phyloP scores from a whole-genome alignment of 1,284 basidiomycete species.

The Cryptococcus deneoformans region DNA sequence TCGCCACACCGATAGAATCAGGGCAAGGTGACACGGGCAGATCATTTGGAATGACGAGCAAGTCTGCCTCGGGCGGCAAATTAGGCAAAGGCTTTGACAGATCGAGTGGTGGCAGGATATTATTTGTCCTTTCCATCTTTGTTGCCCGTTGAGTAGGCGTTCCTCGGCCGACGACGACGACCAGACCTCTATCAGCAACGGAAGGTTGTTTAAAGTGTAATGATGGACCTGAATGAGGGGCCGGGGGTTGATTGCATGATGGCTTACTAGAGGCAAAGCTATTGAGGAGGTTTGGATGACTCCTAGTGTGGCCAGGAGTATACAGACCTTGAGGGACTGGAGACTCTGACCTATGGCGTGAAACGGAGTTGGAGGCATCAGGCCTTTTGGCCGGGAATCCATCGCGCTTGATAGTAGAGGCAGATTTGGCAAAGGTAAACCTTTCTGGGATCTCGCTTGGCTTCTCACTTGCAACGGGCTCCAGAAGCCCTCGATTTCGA shows the following conservation, averaged over 20 bases:
- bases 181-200: conserved; percentile 14
- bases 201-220: conserved; percentile 25
- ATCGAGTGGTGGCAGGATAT: conserved; percentile 11
- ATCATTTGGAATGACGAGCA: conserved; percentile 10
- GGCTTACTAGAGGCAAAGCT: neutral
- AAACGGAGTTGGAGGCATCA: neutral
- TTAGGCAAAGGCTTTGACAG: conserved; percentile 28
- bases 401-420: neutral
- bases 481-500: neutral
- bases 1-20: conserved; percentile 10
- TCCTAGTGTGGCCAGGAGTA: conserved; percentile 4
- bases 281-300: conserved; percentile 12
- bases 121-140: conserved; percentile 1
- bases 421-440: conserved; percentile 5
- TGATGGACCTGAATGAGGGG: conserved; percentile 5
- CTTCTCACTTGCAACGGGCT: neutral
- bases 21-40: conserved; percentile 10
- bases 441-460: conserved; percentile 1
- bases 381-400: neutral
- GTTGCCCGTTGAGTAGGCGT: conserved; percentile 1
- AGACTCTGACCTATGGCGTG: conserved; percentile 4
- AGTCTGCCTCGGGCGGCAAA: conserved; percentile 13
- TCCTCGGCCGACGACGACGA: conserved; percentile 20
- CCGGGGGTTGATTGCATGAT: conserved; percentile 6
- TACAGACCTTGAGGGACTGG: neutral